Base-by-base conservation (phyloP, 208 protist genomes). In the Leishmania amazonensis region DNA sequence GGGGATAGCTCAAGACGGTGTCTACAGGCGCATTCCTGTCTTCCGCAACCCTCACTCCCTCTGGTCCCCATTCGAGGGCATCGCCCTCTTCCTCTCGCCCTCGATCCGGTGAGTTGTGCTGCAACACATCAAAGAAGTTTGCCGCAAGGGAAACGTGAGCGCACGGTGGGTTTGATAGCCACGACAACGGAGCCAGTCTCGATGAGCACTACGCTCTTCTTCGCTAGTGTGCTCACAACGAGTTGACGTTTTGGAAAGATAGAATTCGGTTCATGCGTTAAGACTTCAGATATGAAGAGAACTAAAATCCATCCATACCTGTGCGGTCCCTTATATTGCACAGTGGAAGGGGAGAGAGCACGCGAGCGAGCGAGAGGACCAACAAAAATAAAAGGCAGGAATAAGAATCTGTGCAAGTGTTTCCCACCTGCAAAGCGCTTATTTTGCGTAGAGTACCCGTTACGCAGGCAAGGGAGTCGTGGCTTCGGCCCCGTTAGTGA, bases 401-500 rank as follows among this genome's bases (percentile, higher is more conserved):
- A 24, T 35, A 24, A 72, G 15, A 15, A 35, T 15, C 28, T 53
- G 38, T 49, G 38, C 42, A 53, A 73, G 42, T 3, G 21, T 21
- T 42, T 73, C 28, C 28, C 42, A 17, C 42, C 19, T 13, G 24
- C 8, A 15, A 53, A 53, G 42, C 13, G 9, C 68, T 35, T n/a
- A 31, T n/a, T 19, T 17, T n/a, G 24, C 9, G 35, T 51, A 31
- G 13, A 9, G 15, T 7, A 3, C 21, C 1, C 74, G 35, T 75
- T 75, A 81, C 45, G 53, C 19, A 28, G 65, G 13, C 4, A 40
- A 40, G 3, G 78, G 5, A 11, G 60, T 1, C 9, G 64, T 19
- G 31, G 64, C 62, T 11, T 78, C 15, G n/a, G 87, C 84, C 62
- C 83, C 88, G 11, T 81, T 85, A 47, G 86, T 72, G 17, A 97